Conservation (phyloP, 2,329 filamentous ascomycete species). For the Nemania diffusa region DNA sequence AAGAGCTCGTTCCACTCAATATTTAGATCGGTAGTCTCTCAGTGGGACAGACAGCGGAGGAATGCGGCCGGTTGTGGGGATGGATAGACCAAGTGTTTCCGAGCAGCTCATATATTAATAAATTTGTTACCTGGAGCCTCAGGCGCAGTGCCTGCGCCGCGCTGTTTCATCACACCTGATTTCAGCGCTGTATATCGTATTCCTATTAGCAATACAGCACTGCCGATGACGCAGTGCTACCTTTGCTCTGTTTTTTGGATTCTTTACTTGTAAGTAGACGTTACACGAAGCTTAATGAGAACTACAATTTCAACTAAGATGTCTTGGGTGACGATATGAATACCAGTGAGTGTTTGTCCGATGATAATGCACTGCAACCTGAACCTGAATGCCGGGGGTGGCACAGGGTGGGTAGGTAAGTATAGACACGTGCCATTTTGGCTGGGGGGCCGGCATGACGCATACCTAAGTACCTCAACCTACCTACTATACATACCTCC, state of each 20-base stretch:
- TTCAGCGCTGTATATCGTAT: not conserved
- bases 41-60: slow-evolving; percentile 33
- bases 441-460: slow-evolving; percentile 11
- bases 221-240: not conserved
- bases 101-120: slow-evolving; percentile 37
- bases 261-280: not conserved
- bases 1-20: slow-evolving; percentile 20
- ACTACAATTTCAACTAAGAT: not conserved
- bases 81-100: slow-evolving; percentile 29
- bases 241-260: not conserved
- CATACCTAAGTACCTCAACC: not conserved
- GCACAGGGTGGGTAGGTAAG: slow-evolving; percentile 24
- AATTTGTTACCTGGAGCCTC: slow-evolving; percentile 25
- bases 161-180: not conserved
- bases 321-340: not conserved
- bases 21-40: slow-evolving; percentile 36
- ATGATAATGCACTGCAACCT: slow-evolving; percentile 24
- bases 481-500: not conserved
- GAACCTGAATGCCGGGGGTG: slow-evolving; percentile 23
- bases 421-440: slow-evolving; percentile 30
- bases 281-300: not conserved
- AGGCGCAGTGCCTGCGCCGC: not conserved
- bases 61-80: slow-evolving; percentile 32
- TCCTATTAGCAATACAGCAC: not conserved
- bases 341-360: not conserved